Evolutionary conservation across 2,329 filamentous ascomycete genomes (phyloP).

Genomic region (Exophiala oligosperma): DNA sequence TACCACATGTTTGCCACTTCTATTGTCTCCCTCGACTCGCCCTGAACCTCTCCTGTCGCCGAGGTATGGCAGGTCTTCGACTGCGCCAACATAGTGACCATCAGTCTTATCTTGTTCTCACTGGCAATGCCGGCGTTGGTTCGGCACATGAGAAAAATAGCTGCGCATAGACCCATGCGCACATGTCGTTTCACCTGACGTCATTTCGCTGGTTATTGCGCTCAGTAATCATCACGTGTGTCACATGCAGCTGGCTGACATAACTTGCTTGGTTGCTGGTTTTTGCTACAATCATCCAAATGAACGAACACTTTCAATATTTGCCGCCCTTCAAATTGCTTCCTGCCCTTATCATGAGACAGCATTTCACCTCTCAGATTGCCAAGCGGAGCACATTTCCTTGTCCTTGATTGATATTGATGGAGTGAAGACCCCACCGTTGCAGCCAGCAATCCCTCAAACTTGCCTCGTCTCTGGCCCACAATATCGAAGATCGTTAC

Average conservation of each 20-base stretch:
- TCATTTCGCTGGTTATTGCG: neutral
- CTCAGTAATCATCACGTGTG: neutral
- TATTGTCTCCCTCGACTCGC: too few species aligned
- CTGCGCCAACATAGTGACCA: too few species aligned
- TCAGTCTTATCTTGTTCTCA: neutral
- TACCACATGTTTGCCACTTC: too few species aligned
- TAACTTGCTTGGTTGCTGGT: neutral
- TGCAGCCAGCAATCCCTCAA: neutral
- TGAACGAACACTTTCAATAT: too few species aligned
- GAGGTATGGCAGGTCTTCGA: too few species aligned
- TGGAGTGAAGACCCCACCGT: neutral
- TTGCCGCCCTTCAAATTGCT: neutral
- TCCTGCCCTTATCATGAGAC: neutral
- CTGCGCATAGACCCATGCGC: too few species aligned
- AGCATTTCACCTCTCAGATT: neutral
- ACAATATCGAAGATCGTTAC: neutral
- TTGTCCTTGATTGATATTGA: too few species aligned
- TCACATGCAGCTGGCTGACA: neutral
- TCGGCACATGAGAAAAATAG: neutral
- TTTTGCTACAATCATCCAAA: too few species aligned
- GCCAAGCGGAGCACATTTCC: too few species aligned
- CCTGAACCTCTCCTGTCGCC: too few species aligned
- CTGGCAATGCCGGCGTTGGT: neutral
- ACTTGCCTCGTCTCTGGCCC: neutral
- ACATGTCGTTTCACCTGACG: neutral